Percentiles rank a stretch among this genome's conserved stretches.
Conservation (phyloP, 805 yeast species). For the Cyberlindnera mrakii region DNA sequence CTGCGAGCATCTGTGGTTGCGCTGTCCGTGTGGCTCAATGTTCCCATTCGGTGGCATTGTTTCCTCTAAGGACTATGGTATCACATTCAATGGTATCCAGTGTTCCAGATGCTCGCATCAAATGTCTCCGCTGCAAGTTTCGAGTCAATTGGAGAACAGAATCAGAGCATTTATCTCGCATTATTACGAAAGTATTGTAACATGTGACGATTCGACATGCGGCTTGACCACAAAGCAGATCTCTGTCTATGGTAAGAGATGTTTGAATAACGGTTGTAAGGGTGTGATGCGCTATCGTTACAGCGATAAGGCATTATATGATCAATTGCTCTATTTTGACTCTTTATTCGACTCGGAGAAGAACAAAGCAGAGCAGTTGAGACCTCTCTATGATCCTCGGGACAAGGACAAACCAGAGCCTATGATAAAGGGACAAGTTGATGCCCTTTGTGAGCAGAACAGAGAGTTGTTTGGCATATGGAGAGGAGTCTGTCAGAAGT, state of each 20-base stretch:
- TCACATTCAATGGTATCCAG: slow-evolving; percentile 63
- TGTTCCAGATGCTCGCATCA: slow-evolving; percentile 56
- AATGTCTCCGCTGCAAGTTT: slow-evolving; percentile 49
- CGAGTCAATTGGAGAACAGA: slow-evolving; percentile 68
- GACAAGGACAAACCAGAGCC: slow-evolving; percentile 28
- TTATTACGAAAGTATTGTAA: slow-evolving; percentile 83
- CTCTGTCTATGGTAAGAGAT: slow-evolving; percentile 82
- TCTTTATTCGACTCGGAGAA: slow-evolving; percentile 78
- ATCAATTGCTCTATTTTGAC: slow-evolving; percentile 75
- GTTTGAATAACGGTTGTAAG: slow-evolving; percentile 55
- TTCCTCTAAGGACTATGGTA: slow-evolving; percentile 51
- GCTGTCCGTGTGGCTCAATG: slow-evolving; percentile 54
- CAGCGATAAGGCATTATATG: slow-evolving; percentile 74
- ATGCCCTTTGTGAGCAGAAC: slow-evolving; percentile 77
- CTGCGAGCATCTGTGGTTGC: slow-evolving; percentile 46
- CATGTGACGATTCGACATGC: slow-evolving; percentile 83
- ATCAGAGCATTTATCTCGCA: slow-evolving; percentile 63
- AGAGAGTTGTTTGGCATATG: slow-evolving; percentile 50
- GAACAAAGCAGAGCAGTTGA: slow-evolving; percentile 51
- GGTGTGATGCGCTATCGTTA: slow-evolving; percentile 79
- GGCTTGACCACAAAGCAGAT: slow-evolving; percentile 76
- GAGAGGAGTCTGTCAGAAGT: slow-evolving; percentile 59
- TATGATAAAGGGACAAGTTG: slow-evolving; percentile 45
- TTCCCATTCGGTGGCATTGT: slow-evolving; percentile 75
- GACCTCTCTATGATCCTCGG: slow-evolving; percentile 42